These are phyloP conservation scores for Niebla homalea DNA, from an alignment of 495 filamentous ascomycete genomes.

Conservation along the genomic window DNA sequence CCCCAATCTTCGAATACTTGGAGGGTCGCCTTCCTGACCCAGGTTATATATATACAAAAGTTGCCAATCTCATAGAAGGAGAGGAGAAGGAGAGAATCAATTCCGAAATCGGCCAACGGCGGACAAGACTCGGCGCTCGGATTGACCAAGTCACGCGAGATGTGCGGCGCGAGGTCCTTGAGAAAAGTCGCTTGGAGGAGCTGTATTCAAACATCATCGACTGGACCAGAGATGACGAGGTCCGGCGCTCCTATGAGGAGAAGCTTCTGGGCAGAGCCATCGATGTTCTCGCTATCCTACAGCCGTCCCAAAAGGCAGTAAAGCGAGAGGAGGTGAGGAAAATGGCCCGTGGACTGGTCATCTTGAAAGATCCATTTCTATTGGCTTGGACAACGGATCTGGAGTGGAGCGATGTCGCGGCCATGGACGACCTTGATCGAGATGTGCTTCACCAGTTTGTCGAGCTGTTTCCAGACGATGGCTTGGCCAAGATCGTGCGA, in stretches of 20 bases:
- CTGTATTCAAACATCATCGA: slow-evolving; percentile 74
- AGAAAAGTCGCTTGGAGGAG: slow-evolving; percentile 52
- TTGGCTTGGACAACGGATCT: slow-evolving; percentile 82
- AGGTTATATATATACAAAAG: slow-evolving; percentile 61
- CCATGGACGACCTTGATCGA: slow-evolving; percentile 57
- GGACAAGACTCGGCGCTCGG: slow-evolving; percentile 75
- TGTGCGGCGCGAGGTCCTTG: slow-evolving; percentile 73
- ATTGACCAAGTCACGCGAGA: slow-evolving; percentile 70
- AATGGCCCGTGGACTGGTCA: slow-evolving; percentile 79
- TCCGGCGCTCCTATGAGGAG: slow-evolving; percentile 75
- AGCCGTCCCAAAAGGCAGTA: slow-evolving; percentile 45
- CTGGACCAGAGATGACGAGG: slow-evolving; percentile 78
- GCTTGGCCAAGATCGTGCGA: slow-evolving; percentile 64
- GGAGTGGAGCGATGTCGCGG: slow-evolving; percentile 75
- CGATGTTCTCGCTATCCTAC: slow-evolving; percentile 56
- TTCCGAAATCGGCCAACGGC: slow-evolving; percentile 73
- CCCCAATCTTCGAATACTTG: slow-evolving; percentile 63
- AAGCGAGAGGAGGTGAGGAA: slow-evolving; percentile 60
- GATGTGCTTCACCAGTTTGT: slow-evolving; percentile 66
- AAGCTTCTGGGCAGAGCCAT: slow-evolving; percentile 73
- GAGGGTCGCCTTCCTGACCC: slow-evolving; percentile 79
- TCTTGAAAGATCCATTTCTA: slow-evolving; percentile 83
- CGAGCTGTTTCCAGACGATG: slow-evolving; percentile 69
- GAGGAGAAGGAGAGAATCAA: slow-evolving; percentile 90
- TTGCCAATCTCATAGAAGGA: slow-evolving; percentile 73